phyloP scores from a whole-genome alignment of 2,329 filamentous ascomycete species.

The Westerdykella sp. region DNA sequence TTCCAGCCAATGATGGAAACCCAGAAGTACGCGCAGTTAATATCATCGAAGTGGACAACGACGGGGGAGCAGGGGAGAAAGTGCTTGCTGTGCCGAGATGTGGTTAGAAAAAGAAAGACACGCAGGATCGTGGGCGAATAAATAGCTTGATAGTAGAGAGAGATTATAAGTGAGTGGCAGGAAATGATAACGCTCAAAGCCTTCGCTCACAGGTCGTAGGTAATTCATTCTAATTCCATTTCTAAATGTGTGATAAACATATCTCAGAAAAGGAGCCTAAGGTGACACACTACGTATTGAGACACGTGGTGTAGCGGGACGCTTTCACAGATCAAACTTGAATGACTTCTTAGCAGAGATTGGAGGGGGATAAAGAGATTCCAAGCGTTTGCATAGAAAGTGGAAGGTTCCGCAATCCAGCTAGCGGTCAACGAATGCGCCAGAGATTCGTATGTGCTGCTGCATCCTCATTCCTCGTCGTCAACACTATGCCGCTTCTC shows the following conservation, averaged over 20 bases:
- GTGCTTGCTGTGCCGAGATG: conserved; percentile 41
- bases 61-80: conserved; percentile 32
- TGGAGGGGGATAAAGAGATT: not conserved
- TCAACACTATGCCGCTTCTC: conserved; percentile 5
- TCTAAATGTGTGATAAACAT: not conserved
- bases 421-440: not conserved
- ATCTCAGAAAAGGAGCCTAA: not conserved
- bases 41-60: conserved; percentile 39
- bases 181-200: not conserved
- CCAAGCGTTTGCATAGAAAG: not conserved
- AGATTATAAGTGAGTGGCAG: conserved; percentile 2
- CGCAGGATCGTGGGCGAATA: conserved; percentile 30
- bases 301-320: not conserved
- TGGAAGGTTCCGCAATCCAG: not conserved
- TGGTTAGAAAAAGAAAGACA: conserved; percentile 37
- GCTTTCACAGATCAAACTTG: not conserved
- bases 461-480: conserved; percentile 3
- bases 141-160: conserved; percentile 22
- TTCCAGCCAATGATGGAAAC: conserved; percentile 31
- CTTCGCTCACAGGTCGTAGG: not conserved
- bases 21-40: conserved; percentile 42
- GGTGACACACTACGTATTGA: not conserved
- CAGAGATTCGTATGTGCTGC: not conserved
- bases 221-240: not conserved
- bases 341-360: not conserved